Percentiles rank a stretch among this genome's conserved stretches.
phyloP scores from a whole-genome alignment of 805 yeast genomes.

The Starmerella vaccinii region DNA sequence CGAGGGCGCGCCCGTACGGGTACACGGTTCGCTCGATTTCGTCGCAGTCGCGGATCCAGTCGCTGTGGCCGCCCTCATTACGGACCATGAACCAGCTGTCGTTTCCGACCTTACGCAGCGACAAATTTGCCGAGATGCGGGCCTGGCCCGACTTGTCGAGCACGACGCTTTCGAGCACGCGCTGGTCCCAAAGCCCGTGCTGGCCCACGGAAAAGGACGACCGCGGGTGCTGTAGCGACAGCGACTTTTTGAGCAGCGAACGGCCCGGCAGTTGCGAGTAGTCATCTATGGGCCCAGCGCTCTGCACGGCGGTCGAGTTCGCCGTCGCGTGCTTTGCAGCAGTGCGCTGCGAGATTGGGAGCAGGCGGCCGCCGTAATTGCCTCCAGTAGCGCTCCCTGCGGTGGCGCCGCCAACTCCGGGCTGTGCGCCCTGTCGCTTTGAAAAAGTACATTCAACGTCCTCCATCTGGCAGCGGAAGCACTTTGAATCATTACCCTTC shows the following conservation, averaged over 20 bases:
- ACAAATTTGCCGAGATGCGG: constrained; percentile 52
- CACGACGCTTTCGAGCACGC: constrained; percentile 53
- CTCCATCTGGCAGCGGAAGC: constrained; percentile 68
- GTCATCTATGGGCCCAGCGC: constrained; percentile 47
- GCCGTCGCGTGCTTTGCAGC: constrained; percentile 5
- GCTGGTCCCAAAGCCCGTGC: constrained; percentile 70
- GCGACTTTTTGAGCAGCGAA: constrained; percentile 55
- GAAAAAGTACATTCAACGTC: constrained; percentile 65
- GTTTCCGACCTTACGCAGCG: constrained; percentile 69
- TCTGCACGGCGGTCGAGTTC: constrained; percentile 4
- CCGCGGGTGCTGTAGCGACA: constrained; percentile 76
- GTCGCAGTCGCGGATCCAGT: constrained; percentile 70
- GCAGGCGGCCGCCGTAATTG: background rate
- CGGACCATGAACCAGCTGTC: constrained; percentile 60
- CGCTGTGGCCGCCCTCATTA: constrained; percentile 64
- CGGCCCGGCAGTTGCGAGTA: constrained; percentile 54
- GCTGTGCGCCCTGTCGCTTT: constrained; percentile 32
- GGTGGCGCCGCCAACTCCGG: background rate
- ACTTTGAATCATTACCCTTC: constrained; percentile 42
- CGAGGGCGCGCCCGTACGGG: constrained; percentile 74
- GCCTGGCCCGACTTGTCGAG: constrained; percentile 71
- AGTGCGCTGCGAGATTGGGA: constrained; percentile 12
- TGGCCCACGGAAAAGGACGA: constrained; percentile 85
- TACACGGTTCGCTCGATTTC: constrained; percentile 73
- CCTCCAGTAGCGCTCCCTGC: background rate